These are phyloP conservation scores for Echites panduratus DNA, from an alignment of 257 asterid genomes.

Conservation along the genomic window DNA sequence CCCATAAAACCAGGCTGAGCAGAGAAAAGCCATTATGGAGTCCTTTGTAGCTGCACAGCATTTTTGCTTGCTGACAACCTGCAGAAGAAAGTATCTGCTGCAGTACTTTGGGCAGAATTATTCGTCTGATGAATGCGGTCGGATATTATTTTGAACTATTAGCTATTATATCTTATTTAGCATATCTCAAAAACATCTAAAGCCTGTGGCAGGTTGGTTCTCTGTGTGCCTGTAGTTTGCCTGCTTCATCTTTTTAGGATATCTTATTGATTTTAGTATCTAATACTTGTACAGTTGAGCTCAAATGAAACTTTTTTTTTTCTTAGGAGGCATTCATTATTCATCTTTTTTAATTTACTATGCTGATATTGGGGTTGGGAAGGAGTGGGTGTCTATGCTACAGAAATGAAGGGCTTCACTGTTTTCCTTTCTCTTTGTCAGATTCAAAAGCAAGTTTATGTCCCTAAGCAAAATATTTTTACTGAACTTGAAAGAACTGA, in stretches of 20 bases:
- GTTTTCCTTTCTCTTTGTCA: background rate
- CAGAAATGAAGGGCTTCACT: background rate
- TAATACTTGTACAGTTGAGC: background rate
- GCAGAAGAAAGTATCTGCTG: slow-evolving; percentile 85
- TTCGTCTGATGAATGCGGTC: slow-evolving; percentile 61
- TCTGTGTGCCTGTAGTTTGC: background rate
- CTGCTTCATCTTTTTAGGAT: background rate
- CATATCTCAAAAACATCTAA: background rate
- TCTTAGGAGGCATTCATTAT: too few species aligned
- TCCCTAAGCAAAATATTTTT: background rate
- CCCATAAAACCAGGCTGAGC: slow-evolving; percentile 50
- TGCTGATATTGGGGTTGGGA: background rate
- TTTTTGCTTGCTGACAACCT: slow-evolving; percentile 71
- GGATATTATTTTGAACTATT: slow-evolving; percentile 15
- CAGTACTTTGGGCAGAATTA: slow-evolving; percentile 72
- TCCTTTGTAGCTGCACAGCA: slow-evolving; percentile 70
- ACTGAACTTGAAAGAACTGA: background rate
- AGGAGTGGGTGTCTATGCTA: background rate
- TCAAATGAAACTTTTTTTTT: background rate
- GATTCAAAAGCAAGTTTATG: background rate
- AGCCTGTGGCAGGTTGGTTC: background rate
- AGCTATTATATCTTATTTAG: background rate
- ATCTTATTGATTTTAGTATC: background rate
- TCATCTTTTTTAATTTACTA: too few species aligned
- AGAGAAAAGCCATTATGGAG: slow-evolving; percentile 74